Evolutionary conservation across 305 asterid species (phyloP), one percentile per base, ranked within the genome.

Genomic region (Solanum hybrid): DNA sequence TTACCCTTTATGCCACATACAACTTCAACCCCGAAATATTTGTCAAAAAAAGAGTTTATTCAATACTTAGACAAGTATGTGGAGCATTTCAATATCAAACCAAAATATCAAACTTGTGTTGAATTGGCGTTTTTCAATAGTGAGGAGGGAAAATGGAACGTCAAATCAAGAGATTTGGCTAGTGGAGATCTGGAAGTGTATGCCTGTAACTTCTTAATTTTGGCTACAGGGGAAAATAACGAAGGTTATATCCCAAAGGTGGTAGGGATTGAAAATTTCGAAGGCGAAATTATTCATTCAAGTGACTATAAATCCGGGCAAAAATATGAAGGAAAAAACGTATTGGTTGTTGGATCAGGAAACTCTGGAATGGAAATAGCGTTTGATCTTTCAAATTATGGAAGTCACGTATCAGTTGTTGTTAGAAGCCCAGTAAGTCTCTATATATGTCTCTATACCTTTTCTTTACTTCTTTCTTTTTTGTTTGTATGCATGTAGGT

Each of bases 281-380:
- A 34, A 0, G 93, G 92, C 2, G 86, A 78, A 34, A 36, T 91
- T 7, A 7, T 91, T 38, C 93, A 92, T 19, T 85, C 91, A 2
- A 89, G 91, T 13, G 38, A 31, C 6, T 92, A 92, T 31, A 89
- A 89, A 66, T 84, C 82, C 2, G 92, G 92, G 5, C 3, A 3
- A n/a, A 60, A n/a, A 0, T 92, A 89, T 31, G 22, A 91, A 64
- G 90, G n/a, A n/a, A 78, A 92, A 38, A 38, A 89, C 5, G 91
- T 92, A 7, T 73, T 91, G 9, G 89, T 92, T 14, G 87, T 91
- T 14, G 92, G 93, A 19, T 88, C 88, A 15, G 92, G 92, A 3
- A 92, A 92, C 72, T 92, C 93, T 2, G 93, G 92, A 0, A 91
- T 92, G 93, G 93, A 92, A 11, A 85, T 92, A 40, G 90, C 90